Base-by-base conservation (phyloP, 108 stramenopile genomes). In the Nitzschia inconspicua region DNA sequence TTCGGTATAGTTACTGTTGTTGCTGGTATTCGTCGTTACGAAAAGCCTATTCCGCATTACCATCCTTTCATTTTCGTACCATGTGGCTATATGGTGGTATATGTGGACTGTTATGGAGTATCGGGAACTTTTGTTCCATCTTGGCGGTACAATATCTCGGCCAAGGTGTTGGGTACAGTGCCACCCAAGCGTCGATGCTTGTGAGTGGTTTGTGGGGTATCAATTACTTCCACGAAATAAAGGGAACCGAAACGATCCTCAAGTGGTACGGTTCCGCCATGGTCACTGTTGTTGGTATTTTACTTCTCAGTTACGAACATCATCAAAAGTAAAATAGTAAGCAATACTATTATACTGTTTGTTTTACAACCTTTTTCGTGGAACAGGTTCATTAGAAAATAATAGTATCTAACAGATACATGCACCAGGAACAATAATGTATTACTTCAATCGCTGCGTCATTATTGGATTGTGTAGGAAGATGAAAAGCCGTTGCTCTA, bases 51-150 rank as follows among this genome's bases (percentile, higher is more conserved):
- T 34, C 42, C 7, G 66, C 69, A 9, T 51, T 87, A 18, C 81
- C 84, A 41, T 82, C 84, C 41, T 79, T 86, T 40, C 81, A 86
- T 58, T 47, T 82, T 3, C 52, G 44, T 13, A 72, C 70, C 11
- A 80, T 86, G 79, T 82, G 81, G 81, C 47, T 36, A 53, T 68
- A 75, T 30, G 84, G 80, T 10, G 30, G 73, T 25, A 30, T 69
- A 23, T 79, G 78, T 22, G 84, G 84, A 36, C 25, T 76, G 8
- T 47, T 86, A 8, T 78, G 72, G 80, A 72, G 72, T 29, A 68
- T 87, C 6, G 91, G 91, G 3, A 93, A 93, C 54, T 65, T 89
- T 35, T 75, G 61, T 40, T 78, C 84, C 20, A 86, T 89, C 18
- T 18, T 89, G 5, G 68, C 82, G 20, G 82, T 88, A 9, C 59